phyloP scores from a whole-genome alignment of 208 protist genomes.

The Perkinsela sp. region DNA sequence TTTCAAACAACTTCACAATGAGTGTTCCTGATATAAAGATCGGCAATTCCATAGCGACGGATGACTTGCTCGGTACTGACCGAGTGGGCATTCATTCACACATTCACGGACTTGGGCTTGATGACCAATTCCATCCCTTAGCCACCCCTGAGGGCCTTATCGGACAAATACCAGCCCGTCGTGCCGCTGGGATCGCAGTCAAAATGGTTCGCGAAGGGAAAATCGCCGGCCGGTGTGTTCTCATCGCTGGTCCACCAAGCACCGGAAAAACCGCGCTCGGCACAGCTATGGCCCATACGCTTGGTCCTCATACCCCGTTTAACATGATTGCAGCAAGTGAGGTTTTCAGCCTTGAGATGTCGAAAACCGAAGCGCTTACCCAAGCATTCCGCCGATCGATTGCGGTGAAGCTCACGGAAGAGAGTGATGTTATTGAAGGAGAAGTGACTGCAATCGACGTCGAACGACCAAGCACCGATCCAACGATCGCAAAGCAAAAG shows the following conservation, averaged over 20 bases:
- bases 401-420: slow-evolving; percentile 95
- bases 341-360: slow-evolving; percentile 99
- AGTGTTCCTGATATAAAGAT: too few relatives aligned
- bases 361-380: slow-evolving; percentile 98
- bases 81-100: slow-evolving; percentile 96
- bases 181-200: slow-evolving; percentile 57
- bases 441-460: slow-evolving; percentile 98
- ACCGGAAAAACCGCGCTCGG: slow-evolving; percentile 96
- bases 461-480: slow-evolving; percentile 76
- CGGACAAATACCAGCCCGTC: slow-evolving; percentile 78
- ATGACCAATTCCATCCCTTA: slow-evolving; percentile 82
- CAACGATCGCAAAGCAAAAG: slow-evolving; percentile 52
- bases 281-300: slow-evolving; percentile 90
- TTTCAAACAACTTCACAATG: too few relatives aligned
- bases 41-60: background rate
- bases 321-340: slow-evolving; percentile 94
- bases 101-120: slow-evolving; percentile 95
- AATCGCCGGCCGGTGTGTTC: slow-evolving; percentile 93
- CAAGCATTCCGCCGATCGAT: slow-evolving; percentile 95
- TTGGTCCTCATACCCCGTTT: slow-evolving; percentile 93
- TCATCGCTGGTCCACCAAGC: slow-evolving; percentile 90
- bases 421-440: slow-evolving; percentile 98
- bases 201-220: slow-evolving; percentile 96
- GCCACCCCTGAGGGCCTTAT: slow-evolving; percentile 87
- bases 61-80: slow-evolving; percentile 82